These are phyloP conservation scores for Platanthera zijinensis DNA, from an alignment of 106 monocot genomes.

Conservation along the genomic window DNA sequence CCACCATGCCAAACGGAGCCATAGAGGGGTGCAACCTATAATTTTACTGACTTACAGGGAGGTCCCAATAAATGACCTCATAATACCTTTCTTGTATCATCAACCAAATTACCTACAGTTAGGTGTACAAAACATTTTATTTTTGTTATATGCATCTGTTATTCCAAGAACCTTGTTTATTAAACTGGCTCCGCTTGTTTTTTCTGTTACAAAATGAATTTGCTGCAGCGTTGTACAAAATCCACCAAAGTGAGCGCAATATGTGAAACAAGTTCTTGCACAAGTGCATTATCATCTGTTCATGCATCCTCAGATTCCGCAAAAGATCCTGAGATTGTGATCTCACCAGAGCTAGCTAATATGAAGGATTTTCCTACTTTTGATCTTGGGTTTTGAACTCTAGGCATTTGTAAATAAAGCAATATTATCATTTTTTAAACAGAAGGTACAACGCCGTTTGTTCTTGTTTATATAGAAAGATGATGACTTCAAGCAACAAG, in stretches of 20 bases:
- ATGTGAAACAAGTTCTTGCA: neutral
- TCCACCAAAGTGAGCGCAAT: neutral
- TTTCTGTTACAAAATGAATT: neutral
- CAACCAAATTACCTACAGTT: neutral
- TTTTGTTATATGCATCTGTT: neutral
- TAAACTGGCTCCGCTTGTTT: neutral
- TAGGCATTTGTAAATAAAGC: too few species aligned
- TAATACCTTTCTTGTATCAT: too few species aligned
- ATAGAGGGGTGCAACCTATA: too few species aligned
- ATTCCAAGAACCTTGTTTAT: neutral
- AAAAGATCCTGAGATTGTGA: neutral
- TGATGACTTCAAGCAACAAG: too few species aligned
- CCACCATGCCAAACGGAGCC: too few species aligned
- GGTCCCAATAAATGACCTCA: too few species aligned
- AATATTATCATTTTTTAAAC: too few species aligned
- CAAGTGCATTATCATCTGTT: neutral
- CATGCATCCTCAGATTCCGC: neutral
- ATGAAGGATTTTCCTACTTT: neutral
- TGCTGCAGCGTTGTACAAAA: neutral
- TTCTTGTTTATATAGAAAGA: too few species aligned
- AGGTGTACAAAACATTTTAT: neutral
- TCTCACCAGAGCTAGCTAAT: neutral
- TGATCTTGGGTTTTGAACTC: conserved; percentile 5
- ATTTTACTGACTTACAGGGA: too few species aligned
- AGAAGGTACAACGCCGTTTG: too few species aligned